Percentiles rank a stretch among this genome's conserved stretches.
Evolutionary conservation across 768 basidiomycete genomes (phyloP).

Genomic region (Serendipita indica): DNA sequence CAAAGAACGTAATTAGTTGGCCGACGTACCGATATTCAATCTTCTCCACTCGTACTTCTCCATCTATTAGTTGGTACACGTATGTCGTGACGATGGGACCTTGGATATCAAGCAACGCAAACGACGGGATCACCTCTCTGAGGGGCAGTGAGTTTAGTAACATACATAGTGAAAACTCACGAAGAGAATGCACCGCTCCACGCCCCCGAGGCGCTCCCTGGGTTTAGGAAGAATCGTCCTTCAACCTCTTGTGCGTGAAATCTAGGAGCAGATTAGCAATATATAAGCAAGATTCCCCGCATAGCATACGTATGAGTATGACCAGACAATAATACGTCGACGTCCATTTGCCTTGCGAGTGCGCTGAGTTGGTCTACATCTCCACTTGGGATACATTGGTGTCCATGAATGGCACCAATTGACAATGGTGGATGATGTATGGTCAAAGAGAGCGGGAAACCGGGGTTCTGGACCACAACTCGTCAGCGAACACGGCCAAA

Average conservation of each 20-base stretch:
- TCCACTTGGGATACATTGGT: conserved; percentile 84
- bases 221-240: conserved; percentile 87
- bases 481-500: background rate
- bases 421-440: conserved; percentile 73
- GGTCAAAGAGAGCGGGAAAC: conserved; percentile 66
- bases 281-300: background rate
- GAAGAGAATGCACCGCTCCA: conserved; percentile 55
- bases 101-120: conserved; percentile 96
- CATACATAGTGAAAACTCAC: background rate
- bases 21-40: conserved; percentile 25
- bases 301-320: conserved; percentile 77
- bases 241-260: conserved; percentile 92
- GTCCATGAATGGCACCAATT: conserved; percentile 87
- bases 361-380: conserved; percentile 81
- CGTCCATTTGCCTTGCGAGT: conserved; percentile 91
- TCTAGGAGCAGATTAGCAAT: conserved; percentile 25
- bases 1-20: background rate
- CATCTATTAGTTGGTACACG: conserved; percentile 88
- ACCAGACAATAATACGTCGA: conserved; percentile 86
- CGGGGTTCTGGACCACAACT: conserved; percentile 33
- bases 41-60: conserved; percentile 87
- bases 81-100: conserved; percentile 94
- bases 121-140: conserved; percentile 82
- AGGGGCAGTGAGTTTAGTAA: background rate
- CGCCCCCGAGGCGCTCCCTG: conserved; percentile 88